Conservation (phyloP, 2,329 filamentous ascomycete species). For the Aspergillus chevalieri region DNA sequence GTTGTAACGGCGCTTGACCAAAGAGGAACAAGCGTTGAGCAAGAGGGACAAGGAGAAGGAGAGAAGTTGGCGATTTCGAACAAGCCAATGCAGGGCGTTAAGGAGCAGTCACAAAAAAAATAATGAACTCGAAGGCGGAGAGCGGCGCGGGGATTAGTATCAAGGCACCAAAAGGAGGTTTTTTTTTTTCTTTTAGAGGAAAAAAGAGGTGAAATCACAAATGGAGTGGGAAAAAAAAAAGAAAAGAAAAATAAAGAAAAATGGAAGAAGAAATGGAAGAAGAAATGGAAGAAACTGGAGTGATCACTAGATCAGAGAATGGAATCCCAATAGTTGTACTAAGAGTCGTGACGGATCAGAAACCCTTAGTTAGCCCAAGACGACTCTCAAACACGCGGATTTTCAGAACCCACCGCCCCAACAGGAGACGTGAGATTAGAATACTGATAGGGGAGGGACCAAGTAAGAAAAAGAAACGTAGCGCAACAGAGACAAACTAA, state of each 20-base stretch:
- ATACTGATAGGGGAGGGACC: neutral
- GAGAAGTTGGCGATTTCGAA: slow-evolving; percentile 6
- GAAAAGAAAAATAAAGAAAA: slow-evolving; percentile 8
- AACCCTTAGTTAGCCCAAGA: neutral
- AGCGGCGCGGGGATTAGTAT: slow-evolving; percentile 19
- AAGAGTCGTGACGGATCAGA: neutral
- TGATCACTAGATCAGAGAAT: slow-evolving; percentile 7
- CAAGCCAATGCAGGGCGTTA: slow-evolving; percentile 20
- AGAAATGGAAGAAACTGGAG: slow-evolving; percentile 8
- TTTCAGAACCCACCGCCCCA: no score
- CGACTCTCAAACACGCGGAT: neutral
- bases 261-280: slow-evolving; percentile 13
- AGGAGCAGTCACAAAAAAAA: slow-evolving; percentile 16
- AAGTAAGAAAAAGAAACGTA: neutral
- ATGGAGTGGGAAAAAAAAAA: slow-evolving; percentile 15
- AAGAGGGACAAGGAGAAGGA: neutral
- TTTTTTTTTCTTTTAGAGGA: slow-evolving; percentile 8
- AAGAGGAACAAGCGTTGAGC: slow-evolving; percentile 7
- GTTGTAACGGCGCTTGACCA: slow-evolving; percentile 9
- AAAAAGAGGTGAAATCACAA: slow-evolving; percentile 14
- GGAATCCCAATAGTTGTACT: no score
- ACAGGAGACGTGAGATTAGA: no score
- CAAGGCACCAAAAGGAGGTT: slow-evolving; percentile 6
- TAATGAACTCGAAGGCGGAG: slow-evolving; percentile 18
- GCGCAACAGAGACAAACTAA: neutral